Evolutionary conservation across 805 yeast genomes (phyloP).

Genomic region (Saccharomycopsis schoenii): DNA sequence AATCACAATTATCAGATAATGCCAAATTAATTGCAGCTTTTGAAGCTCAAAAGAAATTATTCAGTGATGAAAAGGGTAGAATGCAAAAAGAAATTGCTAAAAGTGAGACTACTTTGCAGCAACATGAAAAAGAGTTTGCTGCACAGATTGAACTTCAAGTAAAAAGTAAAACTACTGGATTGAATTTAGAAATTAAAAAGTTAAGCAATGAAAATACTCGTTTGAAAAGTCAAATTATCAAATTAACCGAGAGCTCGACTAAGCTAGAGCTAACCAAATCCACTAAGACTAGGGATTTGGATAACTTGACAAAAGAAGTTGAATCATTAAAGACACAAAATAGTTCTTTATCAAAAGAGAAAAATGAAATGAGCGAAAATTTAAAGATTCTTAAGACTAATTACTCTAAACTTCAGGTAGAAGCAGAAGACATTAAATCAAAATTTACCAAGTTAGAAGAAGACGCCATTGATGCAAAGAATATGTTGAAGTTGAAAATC

Average conservation of each 20-base stretch:
- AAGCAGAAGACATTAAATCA: slow-evolving; percentile 22
- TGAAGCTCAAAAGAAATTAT: slow-evolving; percentile 26
- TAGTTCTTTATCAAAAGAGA: slow-evolving; percentile 14
- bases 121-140: slow-evolving; percentile 4
- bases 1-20: slow-evolving; percentile 27
- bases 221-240: slow-evolving; percentile 23
- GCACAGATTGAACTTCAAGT: slow-evolving; percentile 16
- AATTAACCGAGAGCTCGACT: slow-evolving; percentile 20
- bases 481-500: slow-evolving; percentile 32
- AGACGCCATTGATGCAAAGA: slow-evolving; percentile 34
- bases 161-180: slow-evolving; percentile 15
- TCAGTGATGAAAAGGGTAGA: slow-evolving; percentile 24
- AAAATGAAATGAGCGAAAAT: slow-evolving; percentile 22
- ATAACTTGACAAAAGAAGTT: slow-evolving; percentile 13
- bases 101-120: slow-evolving; percentile 16
- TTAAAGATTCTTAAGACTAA: slow-evolving; percentile 21
- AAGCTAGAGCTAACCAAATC: slow-evolving; percentile 14
- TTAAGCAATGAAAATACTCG: slow-evolving; percentile 15
- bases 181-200: slow-evolving; percentile 16
- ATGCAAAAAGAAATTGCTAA: slow-evolving; percentile 24
- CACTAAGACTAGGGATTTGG: slow-evolving; percentile 17
- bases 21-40: slow-evolving; percentile 27
- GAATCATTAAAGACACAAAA: slow-evolving; percentile 19
- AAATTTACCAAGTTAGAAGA: slow-evolving; percentile 31
- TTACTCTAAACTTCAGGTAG: slow-evolving; percentile 23